phyloP scores from a whole-genome alignment of 2,329 filamentous ascomycete species.

The Alternaria viburni region DNA sequence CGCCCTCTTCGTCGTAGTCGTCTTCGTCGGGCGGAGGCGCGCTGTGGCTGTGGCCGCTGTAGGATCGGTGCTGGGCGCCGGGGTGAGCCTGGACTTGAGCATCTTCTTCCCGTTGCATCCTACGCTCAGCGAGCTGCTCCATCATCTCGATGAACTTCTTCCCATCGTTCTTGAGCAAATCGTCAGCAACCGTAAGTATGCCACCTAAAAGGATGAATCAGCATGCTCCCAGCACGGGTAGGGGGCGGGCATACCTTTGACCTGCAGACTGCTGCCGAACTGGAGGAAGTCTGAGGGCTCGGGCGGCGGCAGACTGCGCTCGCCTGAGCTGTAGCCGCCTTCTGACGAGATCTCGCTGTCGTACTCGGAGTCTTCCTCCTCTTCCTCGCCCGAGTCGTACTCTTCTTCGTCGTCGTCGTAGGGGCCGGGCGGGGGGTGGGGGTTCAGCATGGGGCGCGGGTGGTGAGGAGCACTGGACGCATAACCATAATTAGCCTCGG shows the following conservation, averaged over 20 bases:
- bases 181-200: slow-evolving; percentile 97
- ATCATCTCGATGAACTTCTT: slow-evolving; percentile 99
- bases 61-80: slow-evolving; percentile 56
- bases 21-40: slow-evolving; percentile 71
- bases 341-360: slow-evolving; percentile 68
- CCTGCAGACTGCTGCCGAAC: slow-evolving; percentile 95
- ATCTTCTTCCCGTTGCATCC: slow-evolving; percentile 96
- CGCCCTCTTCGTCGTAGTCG: slow-evolving; percentile 75
- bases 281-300: slow-evolving; percentile 88
- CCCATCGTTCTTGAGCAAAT: slow-evolving; percentile 97
- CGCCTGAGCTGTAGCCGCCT: slow-evolving; percentile 70
- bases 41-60: slow-evolving; percentile 68
- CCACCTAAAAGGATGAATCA: slow-evolving; percentile 68
- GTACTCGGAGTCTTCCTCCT: slow-evolving; percentile 58
- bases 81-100: slow-evolving; percentile 69
- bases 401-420: slow-evolving; percentile 62
- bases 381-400: slow-evolving; percentile 59
- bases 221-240: slow-evolving; percentile 22
- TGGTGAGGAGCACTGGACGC: slow-evolving; percentile 62
- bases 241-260: slow-evolving; percentile 68
- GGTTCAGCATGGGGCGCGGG: slow-evolving; percentile 64
- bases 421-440: slow-evolving; percentile 69
- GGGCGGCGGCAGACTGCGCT: slow-evolving; percentile 69
- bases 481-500: slow-evolving; percentile 66
- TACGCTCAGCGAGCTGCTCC: slow-evolving; percentile 96